Percentiles rank a stretch among this genome's conserved stretches.
These are phyloP conservation scores for Dictyostelium brefeldianum DNA, from an alignment of 78 protist genomes.

Conservation along the genomic window DNA sequence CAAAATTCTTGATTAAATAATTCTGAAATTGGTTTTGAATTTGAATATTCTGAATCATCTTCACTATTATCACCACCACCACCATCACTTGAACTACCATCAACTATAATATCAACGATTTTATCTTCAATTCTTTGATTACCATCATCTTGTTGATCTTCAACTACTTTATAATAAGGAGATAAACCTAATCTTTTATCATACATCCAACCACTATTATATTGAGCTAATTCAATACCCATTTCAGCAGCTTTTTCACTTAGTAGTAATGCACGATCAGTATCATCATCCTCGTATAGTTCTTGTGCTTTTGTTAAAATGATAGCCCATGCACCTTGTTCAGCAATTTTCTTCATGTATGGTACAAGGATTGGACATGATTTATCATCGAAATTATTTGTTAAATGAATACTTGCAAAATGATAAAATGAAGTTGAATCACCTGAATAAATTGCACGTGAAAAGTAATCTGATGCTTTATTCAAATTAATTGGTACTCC, in stretches of 20 bases:
- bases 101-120: neutral
- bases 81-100: neutral
- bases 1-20: neutral
- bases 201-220: slow-evolving; percentile 86
- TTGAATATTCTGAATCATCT: neutral
- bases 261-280: slow-evolving; percentile 47
- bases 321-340: slow-evolving; percentile 82
- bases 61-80: neutral
- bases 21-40: neutral
- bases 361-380: slow-evolving; percentile 70
- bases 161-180: neutral
- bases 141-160: neutral
- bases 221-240: slow-evolving; percentile 92
- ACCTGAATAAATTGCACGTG: slow-evolving; percentile 56
- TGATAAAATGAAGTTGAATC: slow-evolving; percentile 77
- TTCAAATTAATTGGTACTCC: slow-evolving; percentile 19
- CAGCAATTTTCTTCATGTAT: slow-evolving; percentile 83
- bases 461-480: slow-evolving; percentile 71
- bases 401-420: slow-evolving; percentile 42
- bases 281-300: slow-evolving; percentile 75
- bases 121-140: slow-evolving; percentile 9
- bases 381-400: neutral
- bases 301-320: slow-evolving; percentile 74
- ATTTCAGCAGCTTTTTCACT: slow-evolving; percentile 88
- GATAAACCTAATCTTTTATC: slow-evolving; percentile 68